phyloP scores from a whole-genome alignment of 805 yeast genomes.

The Kazachstania africana region DNA sequence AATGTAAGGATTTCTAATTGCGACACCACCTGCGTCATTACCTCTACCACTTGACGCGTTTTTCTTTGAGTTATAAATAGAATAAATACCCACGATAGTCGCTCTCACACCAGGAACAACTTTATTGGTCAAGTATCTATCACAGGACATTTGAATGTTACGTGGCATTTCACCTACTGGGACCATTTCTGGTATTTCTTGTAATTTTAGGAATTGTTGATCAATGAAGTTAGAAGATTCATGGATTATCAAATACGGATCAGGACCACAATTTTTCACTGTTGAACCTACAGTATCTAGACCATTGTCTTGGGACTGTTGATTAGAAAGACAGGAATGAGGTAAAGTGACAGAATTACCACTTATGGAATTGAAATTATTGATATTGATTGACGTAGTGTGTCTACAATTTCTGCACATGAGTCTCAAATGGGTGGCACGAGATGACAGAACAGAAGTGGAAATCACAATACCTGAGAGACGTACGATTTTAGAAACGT shows the following conservation, averaged over 20 bases:
- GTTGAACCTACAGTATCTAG: conserved; percentile 3
- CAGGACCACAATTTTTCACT: conserved; percentile 57
- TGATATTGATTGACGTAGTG: conserved; percentile 44
- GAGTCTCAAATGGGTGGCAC: conserved; percentile 73
- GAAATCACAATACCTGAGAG: conserved; percentile 89
- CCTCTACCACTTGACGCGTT: conserved; percentile 30
- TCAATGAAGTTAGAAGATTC: conserved; percentile 90
- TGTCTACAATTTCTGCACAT: conserved; percentile 86
- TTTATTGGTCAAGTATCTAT: conserved; percentile 77
- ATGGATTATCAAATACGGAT: conserved; percentile 88
- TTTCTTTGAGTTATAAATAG: conserved; percentile 71
- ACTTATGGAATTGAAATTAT: conserved; percentile 25
- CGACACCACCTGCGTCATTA: conserved; percentile 47
- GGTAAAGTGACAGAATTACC: conserved; percentile 23
- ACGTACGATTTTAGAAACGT: conserved; percentile 80
- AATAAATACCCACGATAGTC: conserved; percentile 83
- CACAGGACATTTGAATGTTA: conserved; percentile 76
- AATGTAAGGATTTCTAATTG: conserved; percentile 86
- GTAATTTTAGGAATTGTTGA: conserved; percentile 87
- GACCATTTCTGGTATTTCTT: conserved; percentile 96
- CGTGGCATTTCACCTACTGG: conserved; percentile 99
- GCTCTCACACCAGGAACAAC: conserved; percentile 94
- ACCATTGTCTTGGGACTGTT: conserved; percentile 4
- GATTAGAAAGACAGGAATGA: conserved; percentile 23
- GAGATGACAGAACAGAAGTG: conserved; percentile 76